phyloP scores from a whole-genome alignment of 2,329 filamentous ascomycete genomes.

The Tolypocladium inflatum region DNA sequence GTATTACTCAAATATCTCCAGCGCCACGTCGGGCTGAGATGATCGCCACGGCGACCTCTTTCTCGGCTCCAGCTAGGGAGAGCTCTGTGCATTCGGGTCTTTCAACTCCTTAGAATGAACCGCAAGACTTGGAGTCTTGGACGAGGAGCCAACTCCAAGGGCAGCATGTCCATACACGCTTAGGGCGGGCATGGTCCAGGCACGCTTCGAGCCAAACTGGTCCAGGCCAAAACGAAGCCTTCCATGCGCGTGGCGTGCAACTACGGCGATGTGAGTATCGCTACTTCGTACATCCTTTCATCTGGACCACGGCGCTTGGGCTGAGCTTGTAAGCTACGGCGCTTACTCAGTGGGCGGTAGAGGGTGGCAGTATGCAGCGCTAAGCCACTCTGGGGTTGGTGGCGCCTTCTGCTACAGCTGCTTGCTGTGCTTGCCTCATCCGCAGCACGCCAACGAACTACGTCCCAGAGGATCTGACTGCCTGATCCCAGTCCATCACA shows the following conservation, averaged over 20 bases:
- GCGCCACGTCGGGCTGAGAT: conserved; percentile 6
- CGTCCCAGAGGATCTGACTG: neutral
- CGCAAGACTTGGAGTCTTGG: conserved; percentile 2
- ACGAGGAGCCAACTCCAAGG: conserved; percentile 3
- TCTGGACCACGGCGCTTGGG: too few relatives aligned
- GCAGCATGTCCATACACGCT: too few relatives aligned
- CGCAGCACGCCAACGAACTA: neutral
- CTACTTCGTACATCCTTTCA: neutral
- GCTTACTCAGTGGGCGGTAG: neutral
- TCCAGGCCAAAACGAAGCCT: neutral
- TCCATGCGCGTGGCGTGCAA: neutral
- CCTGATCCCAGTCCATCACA: neutral
- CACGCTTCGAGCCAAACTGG: neutral
- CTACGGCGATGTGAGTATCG: neutral
- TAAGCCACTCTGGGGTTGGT: conserved; percentile 3
- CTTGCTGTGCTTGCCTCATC: neutral
- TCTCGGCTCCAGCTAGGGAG: conserved; percentile 28
- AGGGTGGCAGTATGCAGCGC: neutral
- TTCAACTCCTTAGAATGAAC: conserved; percentile 25
- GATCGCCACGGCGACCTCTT: conserved; percentile 18
- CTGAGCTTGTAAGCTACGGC: too few relatives aligned
- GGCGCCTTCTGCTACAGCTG: neutral
- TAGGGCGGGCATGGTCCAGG: neutral
- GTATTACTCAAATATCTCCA: conserved; percentile 9
- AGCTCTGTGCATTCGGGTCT: conserved; percentile 29